Evolutionary conservation across 257 asterid species (phyloP).

Genomic region (Nicotiana tomentosiformis): DNA sequence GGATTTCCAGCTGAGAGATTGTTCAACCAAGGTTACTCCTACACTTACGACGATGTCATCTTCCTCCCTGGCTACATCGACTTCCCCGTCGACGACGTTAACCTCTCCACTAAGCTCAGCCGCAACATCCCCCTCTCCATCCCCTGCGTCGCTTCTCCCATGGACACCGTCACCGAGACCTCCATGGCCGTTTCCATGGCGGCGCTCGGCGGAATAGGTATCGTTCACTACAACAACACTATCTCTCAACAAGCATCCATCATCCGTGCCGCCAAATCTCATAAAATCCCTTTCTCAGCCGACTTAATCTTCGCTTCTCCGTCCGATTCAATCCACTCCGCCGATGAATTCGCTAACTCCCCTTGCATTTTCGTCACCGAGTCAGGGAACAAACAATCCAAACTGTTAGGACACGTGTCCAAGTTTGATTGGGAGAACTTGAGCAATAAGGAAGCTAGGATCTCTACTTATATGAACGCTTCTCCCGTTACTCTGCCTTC

Average conservation of each 20-base stretch:
- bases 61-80: conserved; percentile 93
- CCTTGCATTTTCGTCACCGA: conserved; percentile 64
- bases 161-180: conserved; percentile 91
- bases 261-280: conserved; percentile 64
- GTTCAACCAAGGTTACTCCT: conserved; percentile 84
- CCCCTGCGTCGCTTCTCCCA: conserved; percentile 88
- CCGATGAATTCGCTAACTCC: conserved; percentile 44
- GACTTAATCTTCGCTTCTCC: conserved; percentile 45
- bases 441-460: conserved; percentile 37
- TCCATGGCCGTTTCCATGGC: conserved; percentile 95
- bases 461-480: conserved; percentile 52
- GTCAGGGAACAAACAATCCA: conserved; percentile 36
- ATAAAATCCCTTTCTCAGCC: conserved; percentile 50
- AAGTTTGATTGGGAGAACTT: conserved; percentile 57
- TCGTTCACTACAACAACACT: conserved; percentile 64
- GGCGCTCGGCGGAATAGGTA: conserved; percentile 66
- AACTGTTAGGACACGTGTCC: conserved; percentile 45
- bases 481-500: conserved; percentile 44
- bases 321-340: conserved; percentile 43
- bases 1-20: conserved; percentile 60
- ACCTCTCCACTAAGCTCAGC: conserved; percentile 67
- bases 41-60: conserved; percentile 88
- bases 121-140: conserved; percentile 53
- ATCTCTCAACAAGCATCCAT: conserved; percentile 49
- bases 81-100: conserved; percentile 72